Conservation (phyloP, 2,329 filamentous ascomycete species). For the Magnaporthiopsis rhizophila region DNA sequence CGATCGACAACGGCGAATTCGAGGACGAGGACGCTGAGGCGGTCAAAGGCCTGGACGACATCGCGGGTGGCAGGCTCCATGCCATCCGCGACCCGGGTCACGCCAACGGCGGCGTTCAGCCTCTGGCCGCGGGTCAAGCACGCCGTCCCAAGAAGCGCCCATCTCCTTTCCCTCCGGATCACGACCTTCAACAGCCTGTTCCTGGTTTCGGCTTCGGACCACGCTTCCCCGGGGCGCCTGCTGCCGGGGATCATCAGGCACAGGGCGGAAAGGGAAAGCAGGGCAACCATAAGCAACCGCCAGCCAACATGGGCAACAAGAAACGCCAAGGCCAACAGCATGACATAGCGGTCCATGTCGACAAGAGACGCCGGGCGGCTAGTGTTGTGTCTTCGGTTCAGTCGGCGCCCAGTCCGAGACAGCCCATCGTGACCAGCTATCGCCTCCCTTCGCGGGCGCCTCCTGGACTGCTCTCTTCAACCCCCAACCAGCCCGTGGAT, state of each 20-base stretch:
- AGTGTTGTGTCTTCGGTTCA: background rate
- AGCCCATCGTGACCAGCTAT: background rate
- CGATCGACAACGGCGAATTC: slow-evolving; percentile 6
- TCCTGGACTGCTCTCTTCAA: background rate
- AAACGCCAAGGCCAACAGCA: background rate
- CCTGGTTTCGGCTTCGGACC: background rate
- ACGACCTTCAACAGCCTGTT: background rate
- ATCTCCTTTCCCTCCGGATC: background rate
- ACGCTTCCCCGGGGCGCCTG: background rate
- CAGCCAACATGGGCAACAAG: background rate
- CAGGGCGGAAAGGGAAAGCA: background rate
- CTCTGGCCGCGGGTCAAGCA: background rate
- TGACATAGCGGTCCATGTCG: background rate
- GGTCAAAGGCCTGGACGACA: slow-evolving; percentile 9
- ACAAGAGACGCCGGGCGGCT: background rate
- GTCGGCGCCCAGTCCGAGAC: background rate
- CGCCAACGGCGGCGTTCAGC: background rate
- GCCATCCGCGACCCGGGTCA: slow-evolving; percentile 23
- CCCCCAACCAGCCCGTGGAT: background rate
- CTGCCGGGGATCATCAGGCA: background rate
- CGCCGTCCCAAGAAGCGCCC: background rate
- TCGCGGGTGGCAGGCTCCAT: slow-evolving; percentile 21
- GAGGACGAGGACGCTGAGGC: slow-evolving; percentile 9
- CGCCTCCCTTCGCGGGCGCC: background rate
- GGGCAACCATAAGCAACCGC: background rate